Evolutionary conservation across 306 rosid species (phyloP).

Genomic region (Pyrus communis): DNA sequence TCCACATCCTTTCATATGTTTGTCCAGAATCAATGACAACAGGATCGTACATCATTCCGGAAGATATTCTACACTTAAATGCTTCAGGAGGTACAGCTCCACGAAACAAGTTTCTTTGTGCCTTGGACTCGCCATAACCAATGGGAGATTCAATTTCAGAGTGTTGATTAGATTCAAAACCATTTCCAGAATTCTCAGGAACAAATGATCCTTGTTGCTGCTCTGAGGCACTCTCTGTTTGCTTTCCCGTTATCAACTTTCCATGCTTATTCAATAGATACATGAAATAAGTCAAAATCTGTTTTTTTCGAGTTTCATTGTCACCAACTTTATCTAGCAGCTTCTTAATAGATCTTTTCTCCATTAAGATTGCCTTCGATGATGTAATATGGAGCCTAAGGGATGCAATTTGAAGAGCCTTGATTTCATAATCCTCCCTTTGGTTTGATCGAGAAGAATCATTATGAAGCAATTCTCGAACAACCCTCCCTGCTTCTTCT

Average conservation of each 20-base stretch:
- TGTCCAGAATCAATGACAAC: conserved; percentile 75
- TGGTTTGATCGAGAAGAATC: conserved; percentile 39
- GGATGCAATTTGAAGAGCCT: conserved; percentile 53
- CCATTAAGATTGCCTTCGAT: conserved; percentile 38
- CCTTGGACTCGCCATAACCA: conserved; percentile 14
- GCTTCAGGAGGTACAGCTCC: conserved; percentile 50
- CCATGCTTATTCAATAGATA: conserved; percentile 45
- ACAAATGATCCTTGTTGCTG: conserved; percentile 19
- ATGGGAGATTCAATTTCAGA: conserved; percentile 17
- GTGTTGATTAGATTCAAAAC: conserved; percentile 16
- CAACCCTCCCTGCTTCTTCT: conserved; percentile 61
- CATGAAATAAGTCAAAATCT: conserved; percentile 51
- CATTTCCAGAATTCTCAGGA: conserved; percentile 25
- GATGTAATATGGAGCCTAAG: conserved; percentile 59
- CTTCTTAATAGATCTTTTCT: conserved; percentile 60
- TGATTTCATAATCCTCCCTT: conserved; percentile 38
- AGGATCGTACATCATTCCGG: conserved; percentile 80
- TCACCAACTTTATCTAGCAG: conserved; percentile 36
- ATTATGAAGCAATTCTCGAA: conserved; percentile 44
- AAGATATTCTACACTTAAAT: conserved; percentile 67
- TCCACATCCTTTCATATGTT: conserved; percentile 81
- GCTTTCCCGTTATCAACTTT: conserved; percentile 28
- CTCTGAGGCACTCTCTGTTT: conserved; percentile 22
- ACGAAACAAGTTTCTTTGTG: conserved; percentile 24
- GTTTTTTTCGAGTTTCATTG: conserved; percentile 33